Evolutionary conservation across 1,284 basidiomycete genomes (phyloP), one percentile per base, ranked within the genome.

Genomic region (Microbotryum silenes-acaulis): DNA sequence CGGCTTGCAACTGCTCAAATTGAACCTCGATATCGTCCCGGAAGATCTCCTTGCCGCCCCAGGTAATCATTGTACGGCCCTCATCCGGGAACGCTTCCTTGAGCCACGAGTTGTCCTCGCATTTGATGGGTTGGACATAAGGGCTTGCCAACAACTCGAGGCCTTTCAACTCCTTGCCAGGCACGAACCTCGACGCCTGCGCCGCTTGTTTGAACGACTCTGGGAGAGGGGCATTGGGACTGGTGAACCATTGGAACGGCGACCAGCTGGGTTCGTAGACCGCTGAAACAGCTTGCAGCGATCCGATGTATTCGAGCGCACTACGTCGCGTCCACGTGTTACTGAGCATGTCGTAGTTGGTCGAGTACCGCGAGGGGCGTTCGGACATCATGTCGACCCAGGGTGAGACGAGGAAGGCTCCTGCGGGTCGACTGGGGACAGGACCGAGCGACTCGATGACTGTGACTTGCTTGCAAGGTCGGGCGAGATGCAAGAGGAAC

Each of bases 261-360:
- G 37, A 42, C 37, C 37, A 42, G 37, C 12, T 42, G 12, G 37
- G 37, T 42, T 42, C 37, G 37, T 42, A 42, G 12, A 42, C 12
- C 37, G 37, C 37, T 16, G 37, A 42, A 16, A 42, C 37, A 16
- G 37, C 37, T 2, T 16, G 37, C 27, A 2, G 42, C 14, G 6
- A 58, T 47, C 63, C 66, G 45, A 68, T 51, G 61, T 68, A 68
- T 55, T 59, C 59, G 25, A 61, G 62, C 2, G 59, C 66, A 16
- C 55, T 57, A 42, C 63, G 59, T 20, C 51, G 45, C 4, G 46
- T 25, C 16, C 49, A 37, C 0, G 44, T 46, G 16, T 55, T 46
- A 3, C 45, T 45, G 52, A 63, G 54, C 29, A 59, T 31, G 52
- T 68, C 66, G 57, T 46, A 63, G 16, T 37, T 33, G 53, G 62